Evolutionary conservation across 768 basidiomycete species (phyloP).

Genomic region (Sarcomyxa edulis): DNA sequence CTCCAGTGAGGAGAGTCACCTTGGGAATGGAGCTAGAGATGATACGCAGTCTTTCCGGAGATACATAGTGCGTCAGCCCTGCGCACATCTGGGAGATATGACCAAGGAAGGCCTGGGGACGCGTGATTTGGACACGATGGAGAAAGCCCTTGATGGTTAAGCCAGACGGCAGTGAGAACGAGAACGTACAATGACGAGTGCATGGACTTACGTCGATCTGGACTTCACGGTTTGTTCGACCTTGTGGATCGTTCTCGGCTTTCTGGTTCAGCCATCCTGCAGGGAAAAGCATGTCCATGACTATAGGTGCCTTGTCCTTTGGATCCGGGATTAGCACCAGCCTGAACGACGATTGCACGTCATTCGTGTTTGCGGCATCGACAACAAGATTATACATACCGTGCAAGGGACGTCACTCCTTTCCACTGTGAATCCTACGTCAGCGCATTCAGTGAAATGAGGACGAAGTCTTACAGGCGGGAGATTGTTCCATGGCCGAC

Average conservation of each 20-base stretch:
- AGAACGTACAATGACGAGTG: not conserved
- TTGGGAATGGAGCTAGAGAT: slow-evolving; percentile 59
- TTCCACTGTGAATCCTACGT: slow-evolving; percentile 20
- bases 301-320: slow-evolving; percentile 38
- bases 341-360: slow-evolving; percentile 8
- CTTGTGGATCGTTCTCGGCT: slow-evolving; percentile 44
- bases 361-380: too few species aligned
- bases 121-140: slow-evolving; percentile 42
- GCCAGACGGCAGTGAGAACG: not conserved
- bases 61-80: slow-evolving; percentile 55
- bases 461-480: slow-evolving; percentile 53
- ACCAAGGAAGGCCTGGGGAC: slow-evolving; percentile 55
- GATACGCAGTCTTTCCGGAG: slow-evolving; percentile 34
- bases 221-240: slow-evolving; percentile 60
- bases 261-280: slow-evolving; percentile 50
- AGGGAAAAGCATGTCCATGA: slow-evolving; percentile 58
- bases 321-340: slow-evolving; percentile 39
- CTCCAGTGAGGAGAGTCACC: slow-evolving; percentile 50
- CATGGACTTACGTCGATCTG: slow-evolving; percentile 41
- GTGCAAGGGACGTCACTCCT: slow-evolving; percentile 28
- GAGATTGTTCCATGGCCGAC: slow-evolving; percentile 48
- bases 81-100: slow-evolving; percentile 70
- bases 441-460: not conserved
- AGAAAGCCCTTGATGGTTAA: slow-evolving; percentile 31
- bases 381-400: slow-evolving; percentile 17